These are phyloP conservation scores for Saccharomyces uvarum DNA, from an alignment of 1,139 yeast species.

Conservation along the genomic window DNA sequence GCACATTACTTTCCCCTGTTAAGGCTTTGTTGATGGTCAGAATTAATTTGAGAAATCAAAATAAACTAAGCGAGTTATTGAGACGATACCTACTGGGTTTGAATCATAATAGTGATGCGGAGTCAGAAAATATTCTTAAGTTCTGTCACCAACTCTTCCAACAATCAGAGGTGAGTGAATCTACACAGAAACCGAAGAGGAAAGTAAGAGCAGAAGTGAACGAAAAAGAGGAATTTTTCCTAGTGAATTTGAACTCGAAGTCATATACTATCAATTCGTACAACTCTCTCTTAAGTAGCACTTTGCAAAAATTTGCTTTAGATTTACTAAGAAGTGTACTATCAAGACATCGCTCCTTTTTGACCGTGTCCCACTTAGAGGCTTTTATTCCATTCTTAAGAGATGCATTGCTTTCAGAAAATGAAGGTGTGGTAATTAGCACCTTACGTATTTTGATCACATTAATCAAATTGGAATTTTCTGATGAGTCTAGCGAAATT, in stretches of 20 bases:
- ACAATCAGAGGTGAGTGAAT: constrained; percentile 33
- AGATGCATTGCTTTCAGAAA: constrained; percentile 50
- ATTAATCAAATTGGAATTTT: constrained; percentile 55
- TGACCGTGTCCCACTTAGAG: constrained; percentile 52
- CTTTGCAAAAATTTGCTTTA: constrained; percentile 68
- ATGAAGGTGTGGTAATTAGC: constrained; percentile 68
- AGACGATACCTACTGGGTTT: constrained; percentile 73
- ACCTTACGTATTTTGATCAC: constrained; percentile 58
- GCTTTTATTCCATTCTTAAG: constrained; percentile 74
- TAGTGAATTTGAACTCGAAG: constrained; percentile 59
- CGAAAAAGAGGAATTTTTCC: constrained; percentile 51
- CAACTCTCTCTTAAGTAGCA: constrained; percentile 43
- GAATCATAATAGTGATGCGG: constrained; percentile 53
- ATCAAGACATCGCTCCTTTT: constrained; percentile 49
- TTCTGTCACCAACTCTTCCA: constrained; percentile 73
- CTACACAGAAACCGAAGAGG: constrained; percentile 18
- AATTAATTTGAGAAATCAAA: constrained; percentile 59
- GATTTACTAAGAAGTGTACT: constrained; percentile 72
- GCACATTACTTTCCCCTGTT: constrained; percentile 61
- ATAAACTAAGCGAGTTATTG: constrained; percentile 70
- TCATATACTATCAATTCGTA: constrained; percentile 47
- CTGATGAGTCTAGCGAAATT: constrained; percentile 44
- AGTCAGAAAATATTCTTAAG: constrained; percentile 51
- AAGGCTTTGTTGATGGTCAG: constrained; percentile 57
- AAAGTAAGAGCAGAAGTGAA: constrained; percentile 25